Evolutionary conservation across 176 grass and related monocot species (phyloP), one percentile per base, ranked within the genome.

Genomic region (Juncus inflexus): DNA sequence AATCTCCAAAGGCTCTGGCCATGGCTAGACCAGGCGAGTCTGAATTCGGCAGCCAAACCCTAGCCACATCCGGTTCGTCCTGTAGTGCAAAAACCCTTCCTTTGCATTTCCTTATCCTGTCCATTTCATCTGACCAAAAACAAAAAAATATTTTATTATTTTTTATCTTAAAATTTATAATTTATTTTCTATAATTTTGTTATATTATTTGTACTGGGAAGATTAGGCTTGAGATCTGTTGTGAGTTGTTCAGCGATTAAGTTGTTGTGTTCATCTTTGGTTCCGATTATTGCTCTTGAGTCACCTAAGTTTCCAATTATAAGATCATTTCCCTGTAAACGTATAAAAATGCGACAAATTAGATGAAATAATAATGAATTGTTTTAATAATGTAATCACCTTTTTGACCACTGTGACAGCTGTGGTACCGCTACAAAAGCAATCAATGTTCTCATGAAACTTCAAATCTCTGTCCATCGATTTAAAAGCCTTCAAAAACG

Each of bases 1-100:
- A 99, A 49, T 99, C 94, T 50, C 94, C 94, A 42, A 99, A 99
- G 70, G 94, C 94, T 82, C 94, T 99, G 67, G 94, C 88, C 94
- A 99, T 99, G 50, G 89, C 94, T 76, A 99, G 72, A 64, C 94
- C 94, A 75, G 94, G 94, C 58, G 94, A 99, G 62, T 99, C 78
- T 0, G 74, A 92, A 76, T 99, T 99, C 64, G 94, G 94, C 69
- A 99, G 80, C 94, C 94, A 99, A 66, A 99, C 85, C 42, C 94
- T 85, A 8, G 94, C 73, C 83, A 99, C 94, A 79, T 99, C 94
- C 68, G 94, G 94, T 77, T 99, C 94, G 40, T 99, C 94, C 75
- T 92, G 94, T 77, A 99, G 78, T 62, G 94, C 85, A 58, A 99
- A 99, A 66, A 99, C 94, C 74, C 94, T 80, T 76, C 94, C 94